A percentile compares a stretch with the other conserved stretches of the same genome.
Evolutionary conservation across 768 basidiomycete species (phyloP).

Genomic region (Suillus decipiens): DNA sequence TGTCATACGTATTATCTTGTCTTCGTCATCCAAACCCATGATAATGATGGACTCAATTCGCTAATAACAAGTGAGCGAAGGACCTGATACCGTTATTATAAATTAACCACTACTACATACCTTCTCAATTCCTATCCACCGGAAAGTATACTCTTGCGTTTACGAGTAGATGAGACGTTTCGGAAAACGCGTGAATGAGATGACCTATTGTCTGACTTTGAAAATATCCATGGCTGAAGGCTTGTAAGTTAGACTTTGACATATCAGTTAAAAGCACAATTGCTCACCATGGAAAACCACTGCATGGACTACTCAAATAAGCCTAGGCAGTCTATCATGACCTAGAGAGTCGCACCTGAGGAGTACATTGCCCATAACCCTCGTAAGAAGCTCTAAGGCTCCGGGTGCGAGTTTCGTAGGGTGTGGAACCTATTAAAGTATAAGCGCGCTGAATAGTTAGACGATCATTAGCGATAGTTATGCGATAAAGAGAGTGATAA

Average conservation of each 20-base stretch:
- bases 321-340: background rate
- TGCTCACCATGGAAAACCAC: slow-evolving; percentile 56
- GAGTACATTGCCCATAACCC: slow-evolving; percentile 51
- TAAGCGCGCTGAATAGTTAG: too few relatives aligned
- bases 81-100: background rate
- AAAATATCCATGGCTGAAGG: slow-evolving; percentile 54
- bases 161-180: slow-evolving; percentile 63
- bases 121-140: slow-evolving; percentile 52
- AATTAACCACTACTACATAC: slow-evolving; percentile 27
- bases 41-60: slow-evolving; percentile 58
- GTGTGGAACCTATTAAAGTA: too few relatives aligned
- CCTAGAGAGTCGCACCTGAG: slow-evolving; percentile 46
- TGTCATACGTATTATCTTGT: slow-evolving; percentile 57
- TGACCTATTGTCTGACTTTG: slow-evolving; percentile 55
- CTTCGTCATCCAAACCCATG: slow-evolving; percentile 65
- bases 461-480: too few relatives aligned
- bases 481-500: too few relatives aligned
- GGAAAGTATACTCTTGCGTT: slow-evolving; percentile 60
- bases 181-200: slow-evolving; percentile 59
- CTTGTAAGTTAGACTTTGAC: slow-evolving; percentile 2
- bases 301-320: slow-evolving; percentile 21
- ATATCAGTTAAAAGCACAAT: background rate
- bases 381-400: too few relatives aligned
- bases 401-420: too few relatives aligned
- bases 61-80: slow-evolving; percentile 33